Percentiles rank a stretch among this genome's conserved stretches.
These are phyloP conservation scores for Boechera stricta DNA, from an alignment of 345 rosid genomes.

Conservation along the genomic window DNA sequence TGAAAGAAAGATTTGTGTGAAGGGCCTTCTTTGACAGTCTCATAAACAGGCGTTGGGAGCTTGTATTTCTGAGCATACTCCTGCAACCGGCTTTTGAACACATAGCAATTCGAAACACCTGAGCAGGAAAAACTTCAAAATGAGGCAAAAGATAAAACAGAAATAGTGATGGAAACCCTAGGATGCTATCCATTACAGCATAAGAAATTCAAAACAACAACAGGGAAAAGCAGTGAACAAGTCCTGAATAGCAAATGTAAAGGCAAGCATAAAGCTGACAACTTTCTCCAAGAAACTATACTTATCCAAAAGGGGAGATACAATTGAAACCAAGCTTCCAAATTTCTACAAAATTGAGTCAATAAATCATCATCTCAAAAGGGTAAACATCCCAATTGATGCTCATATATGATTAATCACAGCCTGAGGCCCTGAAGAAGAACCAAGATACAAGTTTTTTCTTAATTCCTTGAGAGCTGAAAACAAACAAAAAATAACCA, in stretches of 20 bases:
- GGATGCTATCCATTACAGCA: neutral
- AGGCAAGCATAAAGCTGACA: conserved; percentile 13
- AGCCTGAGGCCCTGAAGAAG: neutral
- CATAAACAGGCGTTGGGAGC: conserved; percentile 76
- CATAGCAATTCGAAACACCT: conserved; percentile 87
- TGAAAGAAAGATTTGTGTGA: conserved; percentile 78
- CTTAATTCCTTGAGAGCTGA: too few species aligned
- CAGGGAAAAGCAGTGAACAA: neutral
- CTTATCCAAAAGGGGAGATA: neutral
- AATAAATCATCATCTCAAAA: conserved; percentile 23
- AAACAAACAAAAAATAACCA: too few species aligned
- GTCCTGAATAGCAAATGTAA: neutral
- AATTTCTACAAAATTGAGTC: neutral
- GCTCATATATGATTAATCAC: conserved; percentile 2
- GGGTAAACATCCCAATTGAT: neutral
- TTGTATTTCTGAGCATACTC: conserved; percentile 83
- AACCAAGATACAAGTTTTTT: too few species aligned
- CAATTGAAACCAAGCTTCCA: conserved; percentile 5
- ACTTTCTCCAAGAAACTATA: conserved; percentile 17
- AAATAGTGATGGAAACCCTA: neutral
- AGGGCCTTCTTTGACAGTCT: conserved; percentile 88
- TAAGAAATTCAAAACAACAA: neutral
- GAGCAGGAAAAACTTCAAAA: conserved; percentile 16
- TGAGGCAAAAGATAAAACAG: conserved; percentile 14
- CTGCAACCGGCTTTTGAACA: conserved; percentile 84